Evolutionary conservation across 2,329 filamentous ascomycete species (phyloP), one percentile per base, ranked within the genome.

Genomic region (Fusarium sambucinum): DNA sequence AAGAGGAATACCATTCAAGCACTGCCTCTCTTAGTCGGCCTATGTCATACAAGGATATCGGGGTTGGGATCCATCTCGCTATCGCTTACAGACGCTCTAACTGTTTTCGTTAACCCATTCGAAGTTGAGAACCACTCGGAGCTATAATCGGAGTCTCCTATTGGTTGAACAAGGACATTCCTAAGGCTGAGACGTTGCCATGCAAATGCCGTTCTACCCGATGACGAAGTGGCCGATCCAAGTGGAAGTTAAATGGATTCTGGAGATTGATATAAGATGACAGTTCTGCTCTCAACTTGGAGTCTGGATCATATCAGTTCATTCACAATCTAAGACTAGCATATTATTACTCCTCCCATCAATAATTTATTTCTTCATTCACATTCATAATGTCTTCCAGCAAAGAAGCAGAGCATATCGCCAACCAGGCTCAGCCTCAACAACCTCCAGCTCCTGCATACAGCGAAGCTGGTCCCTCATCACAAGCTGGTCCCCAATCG

Each of bases 371-470:
- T n/a, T 13, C n/a, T 19, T 38, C 5, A 17, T 16, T 21, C 9
- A 40, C 32, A 12, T 8, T 27, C 40, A 44, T 14, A 42, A 69
- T 69, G 67, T 67, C 66, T 0, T 56, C 51, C 2, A 14, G 21
- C 38, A 69, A 69, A 56, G 66, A 69, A 55, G 30, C 37, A 56
- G 66, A 69, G 27, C 66, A 68, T 21, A 41, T 51, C 13, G 62
- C 46, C 42, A 56, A 47, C 30, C 21, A 32, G 4, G 16, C 53
- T 3, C 58, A 52, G 1, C 33, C 29, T 41, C 42, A 55, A 25
- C 52, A 59, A 29, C 27, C 40, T 19, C 29, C 64, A 10, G 57
- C 53, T 38, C 64, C 64, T 5, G 57, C 64, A 7, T 67, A 67
- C 42, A 50, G 41, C n/a, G 55, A 41, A n/a, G 62, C 54, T 35